A percentile compares a stretch with the other conserved stretches of the same genome.
phyloP scores from a whole-genome alignment of 2,329 filamentous ascomycete species.

The Colletotrichum sublineola region DNA sequence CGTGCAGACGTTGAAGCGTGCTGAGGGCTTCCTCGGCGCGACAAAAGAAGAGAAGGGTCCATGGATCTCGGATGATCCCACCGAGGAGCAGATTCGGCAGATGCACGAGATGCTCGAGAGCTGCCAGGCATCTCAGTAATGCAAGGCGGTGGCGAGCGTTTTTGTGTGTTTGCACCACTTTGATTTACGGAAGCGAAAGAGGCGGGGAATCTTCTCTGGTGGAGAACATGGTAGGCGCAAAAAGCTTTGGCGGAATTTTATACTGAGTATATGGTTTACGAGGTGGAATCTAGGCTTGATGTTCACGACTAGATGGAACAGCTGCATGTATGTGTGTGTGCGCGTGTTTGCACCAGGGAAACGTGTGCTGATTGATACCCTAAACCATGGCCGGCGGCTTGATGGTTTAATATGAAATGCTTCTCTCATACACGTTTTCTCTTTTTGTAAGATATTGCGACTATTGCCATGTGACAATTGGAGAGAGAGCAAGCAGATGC shows the following conservation, averaged over 20 bases:
- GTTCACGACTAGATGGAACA: constrained; percentile 29
- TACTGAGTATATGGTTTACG: constrained; percentile 19
- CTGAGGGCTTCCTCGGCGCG: constrained; percentile 84
- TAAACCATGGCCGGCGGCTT: constrained; percentile 21
- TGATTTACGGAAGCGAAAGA: constrained; percentile 14
- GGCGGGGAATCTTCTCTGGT: not conserved
- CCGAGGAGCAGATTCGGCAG: constrained; percentile 70
- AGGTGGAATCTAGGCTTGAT: constrained; percentile 14
- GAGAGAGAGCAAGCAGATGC: not conserved
- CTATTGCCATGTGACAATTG: not conserved
- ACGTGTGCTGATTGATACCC: constrained; percentile 40
- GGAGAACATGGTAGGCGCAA: constrained; percentile 13
- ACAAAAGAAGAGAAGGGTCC: constrained; percentile 89
- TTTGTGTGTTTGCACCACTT: not conserved
- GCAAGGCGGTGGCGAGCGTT: constrained; percentile 3
- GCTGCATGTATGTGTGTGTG: constrained; percentile 8
- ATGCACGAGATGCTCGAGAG: constrained; percentile 66
- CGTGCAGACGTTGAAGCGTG: constrained; percentile 87
- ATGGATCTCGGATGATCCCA: constrained; percentile 82
- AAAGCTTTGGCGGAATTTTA: not conserved
- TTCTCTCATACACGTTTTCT: not conserved
- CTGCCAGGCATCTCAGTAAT: constrained; percentile 43
- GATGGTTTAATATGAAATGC: constrained; percentile 22
- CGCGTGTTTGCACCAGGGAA: constrained; percentile 11
- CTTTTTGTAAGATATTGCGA: not conserved